Base-by-base conservation (phyloP, 768 basidiomycete species). In the Leccinum boreale region DNA sequence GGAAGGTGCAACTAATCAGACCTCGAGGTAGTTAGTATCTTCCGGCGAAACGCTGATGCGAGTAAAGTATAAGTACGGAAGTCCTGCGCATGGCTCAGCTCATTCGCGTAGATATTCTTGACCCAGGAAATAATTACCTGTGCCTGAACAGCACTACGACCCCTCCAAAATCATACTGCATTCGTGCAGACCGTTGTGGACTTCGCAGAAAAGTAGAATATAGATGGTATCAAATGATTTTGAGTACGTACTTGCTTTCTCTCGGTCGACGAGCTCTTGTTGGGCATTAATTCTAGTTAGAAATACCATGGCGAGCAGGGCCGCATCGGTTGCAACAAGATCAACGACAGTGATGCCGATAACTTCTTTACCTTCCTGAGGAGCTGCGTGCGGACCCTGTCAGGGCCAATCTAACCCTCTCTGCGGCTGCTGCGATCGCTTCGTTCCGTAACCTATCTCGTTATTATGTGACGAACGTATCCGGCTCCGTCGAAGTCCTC, bases 321-420 rank as follows among this genome's bases (percentile, higher is more conserved):
- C 28, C 9, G 28, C 35, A 77, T 87, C 1, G 83, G 83, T 1
- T 90, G 89, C 62, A 96, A 95, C 70, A 70, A 69, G 0, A 78
- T 86, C 58, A 72, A 70, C 19, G 9, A 51, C 2, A 58, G 78
- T 54, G 95, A 97, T 68, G 82, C 85, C 0, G 74, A 80, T 29
- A 94, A 97, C 70, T 90, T 89, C 73, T 81, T 94, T 33, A 60
- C 74, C 4, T 92, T 95, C 77, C 78, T 96, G 12, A 85, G 62
- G 79, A 81, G 42, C 82, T 96, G 21, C 84, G 90, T 47, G 58
- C 63, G 10, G 74, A 82, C 36, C 74, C 85, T 7, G 76, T 80
- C 1, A 77, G 79, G 0, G 66, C 76, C 4, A 79, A 81, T 2
- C 69, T 91, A 48, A 84, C 84, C 24, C 73, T 96, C 47, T 85